Percentiles rank a stretch among this genome's conserved stretches.
Evolutionary conservation across 208 protist species (phyloP).

Genomic region (Trichomonas gallinae): DNA sequence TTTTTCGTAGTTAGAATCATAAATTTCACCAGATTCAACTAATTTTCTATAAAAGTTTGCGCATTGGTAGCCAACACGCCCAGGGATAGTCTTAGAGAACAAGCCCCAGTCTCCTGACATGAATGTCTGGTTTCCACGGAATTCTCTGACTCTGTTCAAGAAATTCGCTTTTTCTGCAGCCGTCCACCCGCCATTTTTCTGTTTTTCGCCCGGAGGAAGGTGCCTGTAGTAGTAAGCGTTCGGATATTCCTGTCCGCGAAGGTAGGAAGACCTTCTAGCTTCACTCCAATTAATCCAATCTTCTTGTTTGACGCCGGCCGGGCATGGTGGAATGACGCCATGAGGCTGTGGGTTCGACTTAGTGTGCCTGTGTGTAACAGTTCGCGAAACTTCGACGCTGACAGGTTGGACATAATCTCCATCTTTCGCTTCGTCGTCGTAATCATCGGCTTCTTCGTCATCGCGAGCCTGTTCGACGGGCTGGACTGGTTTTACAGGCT

Average conservation of each 20-base stretch:
- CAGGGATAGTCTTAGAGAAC: slow-evolving; percentile 49
- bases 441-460: background rate
- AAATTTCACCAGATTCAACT: background rate
- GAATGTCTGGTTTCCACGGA: background rate
- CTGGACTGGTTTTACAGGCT: background rate
- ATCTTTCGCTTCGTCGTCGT: background rate
- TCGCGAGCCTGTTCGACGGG: background rate
- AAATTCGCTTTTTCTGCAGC: background rate
- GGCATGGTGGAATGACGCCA: background rate
- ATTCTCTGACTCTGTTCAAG: background rate
- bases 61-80: slow-evolving; percentile 50
- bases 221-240: slow-evolving; percentile 1
- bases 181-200: background rate
- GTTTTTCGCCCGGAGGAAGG: background rate
- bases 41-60: background rate
- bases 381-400: background rate
- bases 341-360: background rate
- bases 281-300: background rate
- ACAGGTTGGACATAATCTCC: background rate
- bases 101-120: slow-evolving; percentile 44
- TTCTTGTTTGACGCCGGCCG: background rate
- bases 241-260: background rate
- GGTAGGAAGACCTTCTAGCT: background rate
- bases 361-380: background rate
- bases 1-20: background rate